Conservation (phyloP, 176 grass and related monocot species). For the Aegilops umbellulata region DNA sequence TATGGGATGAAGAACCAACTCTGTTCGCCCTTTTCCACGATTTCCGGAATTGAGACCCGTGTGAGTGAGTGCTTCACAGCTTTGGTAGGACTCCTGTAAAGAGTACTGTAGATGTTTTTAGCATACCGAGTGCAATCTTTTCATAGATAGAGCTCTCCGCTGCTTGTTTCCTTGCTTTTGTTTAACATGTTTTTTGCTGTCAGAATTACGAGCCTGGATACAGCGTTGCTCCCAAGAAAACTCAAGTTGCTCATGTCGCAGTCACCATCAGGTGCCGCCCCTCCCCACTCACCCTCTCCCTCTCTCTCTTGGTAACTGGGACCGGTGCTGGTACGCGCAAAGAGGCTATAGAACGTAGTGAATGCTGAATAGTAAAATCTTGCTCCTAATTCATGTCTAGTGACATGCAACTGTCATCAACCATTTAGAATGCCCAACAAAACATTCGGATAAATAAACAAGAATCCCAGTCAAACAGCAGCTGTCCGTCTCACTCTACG, state of each 20-base stretch:
- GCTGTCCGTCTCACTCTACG: background rate
- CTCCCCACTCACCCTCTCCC: background rate
- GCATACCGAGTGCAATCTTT: background rate
- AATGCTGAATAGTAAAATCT: background rate
- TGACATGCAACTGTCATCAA: background rate
- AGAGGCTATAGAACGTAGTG: background rate
- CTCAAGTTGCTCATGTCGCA: slow-evolving; percentile 6
- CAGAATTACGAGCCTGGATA: slow-evolving; percentile 20
- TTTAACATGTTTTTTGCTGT: background rate
- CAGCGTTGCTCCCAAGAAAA: slow-evolving; percentile 1
- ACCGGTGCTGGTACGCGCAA: background rate
- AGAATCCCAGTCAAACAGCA: background rate
- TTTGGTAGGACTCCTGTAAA: background rate
- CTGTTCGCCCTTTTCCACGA: background rate
- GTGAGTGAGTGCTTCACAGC: background rate
- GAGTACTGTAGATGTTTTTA: background rate
- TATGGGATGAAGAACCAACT: background rate
- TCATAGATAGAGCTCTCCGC: background rate
- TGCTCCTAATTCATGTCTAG: background rate
- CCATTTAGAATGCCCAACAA: background rate
- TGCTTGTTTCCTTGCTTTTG: background rate
- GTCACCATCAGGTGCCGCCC: slow-evolving; percentile 11
- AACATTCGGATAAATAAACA: background rate
- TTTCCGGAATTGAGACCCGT: background rate
- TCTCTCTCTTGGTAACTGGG: background rate